Evolutionary conservation across 495 filamentous ascomycete genomes (phyloP).

Genomic region (Cladorrhinum samala): DNA sequence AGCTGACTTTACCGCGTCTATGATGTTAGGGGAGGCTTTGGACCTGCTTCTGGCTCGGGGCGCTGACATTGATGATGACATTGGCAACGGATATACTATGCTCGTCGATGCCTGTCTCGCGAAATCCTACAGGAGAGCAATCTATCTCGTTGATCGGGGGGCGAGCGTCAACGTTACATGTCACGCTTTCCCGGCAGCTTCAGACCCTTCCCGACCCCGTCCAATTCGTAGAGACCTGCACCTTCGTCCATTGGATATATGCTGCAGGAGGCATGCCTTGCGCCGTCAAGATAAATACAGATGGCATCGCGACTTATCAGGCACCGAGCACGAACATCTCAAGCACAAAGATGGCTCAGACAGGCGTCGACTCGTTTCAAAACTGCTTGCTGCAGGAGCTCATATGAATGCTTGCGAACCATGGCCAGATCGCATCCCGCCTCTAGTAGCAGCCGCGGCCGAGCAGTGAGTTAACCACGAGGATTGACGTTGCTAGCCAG

Average conservation of each 20-base stretch:
- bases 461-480: background rate
- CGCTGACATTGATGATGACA: conserved; percentile 13
- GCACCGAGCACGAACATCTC: background rate
- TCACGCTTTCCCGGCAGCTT: background rate
- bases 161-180: background rate
- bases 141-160: conserved; percentile 1
- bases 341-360: background rate
- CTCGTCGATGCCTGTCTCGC: background rate
- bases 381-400: background rate
- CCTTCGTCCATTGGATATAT: conserved; percentile 5
- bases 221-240: background rate
- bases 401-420: no score
- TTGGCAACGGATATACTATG: background rate
- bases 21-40: conserved; percentile 4
- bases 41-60: conserved; percentile 20
- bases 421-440: background rate
- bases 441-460: background rate
- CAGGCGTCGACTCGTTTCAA: background rate
- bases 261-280: background rate
- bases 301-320: background rate
- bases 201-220: background rate
- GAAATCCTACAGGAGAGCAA: background rate
- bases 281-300: no score
- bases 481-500: background rate
- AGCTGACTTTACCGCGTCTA: no score